A percentile compares a stretch with the other conserved stretches of the same genome.
These are phyloP conservation scores for Rhodocollybia butyracea DNA, from an alignment of 768 basidiomycete species.

Conservation along the genomic window DNA sequence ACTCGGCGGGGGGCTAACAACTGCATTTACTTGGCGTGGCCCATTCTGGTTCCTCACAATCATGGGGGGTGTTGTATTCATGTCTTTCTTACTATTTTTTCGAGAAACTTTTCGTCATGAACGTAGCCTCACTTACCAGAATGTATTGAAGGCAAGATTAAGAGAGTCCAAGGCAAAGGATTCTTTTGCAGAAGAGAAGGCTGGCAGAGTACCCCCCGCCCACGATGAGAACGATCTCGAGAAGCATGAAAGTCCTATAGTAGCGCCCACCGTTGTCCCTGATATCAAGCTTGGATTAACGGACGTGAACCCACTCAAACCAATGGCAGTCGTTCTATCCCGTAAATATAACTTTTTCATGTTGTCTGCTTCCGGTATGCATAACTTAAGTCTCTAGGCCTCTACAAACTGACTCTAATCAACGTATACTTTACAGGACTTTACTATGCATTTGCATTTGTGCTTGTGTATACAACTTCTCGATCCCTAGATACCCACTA, in stretches of 20 bases:
- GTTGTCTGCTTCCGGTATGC: conserved; percentile 46
- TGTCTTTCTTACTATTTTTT: conserved; percentile 65
- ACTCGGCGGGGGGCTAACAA: too few species aligned
- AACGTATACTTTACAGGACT: conserved; percentile 3
- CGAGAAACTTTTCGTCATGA: conserved; percentile 81
- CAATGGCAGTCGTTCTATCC: conserved; percentile 54
- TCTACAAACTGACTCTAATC: too few species aligned
- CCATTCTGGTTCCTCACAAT: conserved; percentile 81
- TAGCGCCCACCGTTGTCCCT: too few species aligned
- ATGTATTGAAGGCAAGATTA: too few species aligned
- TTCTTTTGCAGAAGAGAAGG: conserved; percentile 18
- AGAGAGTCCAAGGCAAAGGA: too few species aligned
- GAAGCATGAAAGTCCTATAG: too few species aligned
- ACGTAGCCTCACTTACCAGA: too few species aligned
- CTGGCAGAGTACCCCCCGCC: conserved; percentile 26
- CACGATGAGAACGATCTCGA: conserved; percentile 54
- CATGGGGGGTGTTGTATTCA: conserved; percentile 48
- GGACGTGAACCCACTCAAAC: conserved; percentile 72
- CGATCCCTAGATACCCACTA: conserved; percentile 66
- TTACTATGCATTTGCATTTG: conserved; percentile 17
- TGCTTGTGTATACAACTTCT: conserved; percentile 70
- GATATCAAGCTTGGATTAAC: too few species aligned
- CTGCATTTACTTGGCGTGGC: conserved; percentile 75
- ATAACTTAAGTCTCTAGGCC: not conserved
- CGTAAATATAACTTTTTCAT: conserved; percentile 66